These are phyloP conservation scores for Neostapfia colusana DNA, from an alignment of 176 grass and related monocot genomes.

Conservation along the genomic window DNA sequence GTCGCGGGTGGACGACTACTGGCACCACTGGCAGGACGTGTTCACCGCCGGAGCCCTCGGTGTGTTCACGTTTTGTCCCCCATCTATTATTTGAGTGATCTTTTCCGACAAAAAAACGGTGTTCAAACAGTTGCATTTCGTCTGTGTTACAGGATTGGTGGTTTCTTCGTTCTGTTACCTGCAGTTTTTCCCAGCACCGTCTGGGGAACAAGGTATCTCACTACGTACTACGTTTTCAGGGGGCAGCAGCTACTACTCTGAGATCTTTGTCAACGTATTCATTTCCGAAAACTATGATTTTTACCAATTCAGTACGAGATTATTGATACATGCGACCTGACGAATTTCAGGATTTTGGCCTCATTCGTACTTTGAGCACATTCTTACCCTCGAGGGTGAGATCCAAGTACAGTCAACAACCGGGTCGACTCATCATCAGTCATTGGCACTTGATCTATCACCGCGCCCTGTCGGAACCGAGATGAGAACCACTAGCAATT, in stretches of 20 bases:
- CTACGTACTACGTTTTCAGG: background rate
- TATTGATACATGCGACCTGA: background rate
- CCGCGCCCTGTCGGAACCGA: background rate
- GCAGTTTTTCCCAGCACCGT: slow-evolving; percentile 33
- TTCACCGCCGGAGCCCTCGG: background rate
- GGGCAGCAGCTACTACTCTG: background rate
- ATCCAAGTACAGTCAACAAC: background rate
- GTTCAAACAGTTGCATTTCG: background rate
- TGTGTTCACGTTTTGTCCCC: background rate
- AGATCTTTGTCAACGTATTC: background rate
- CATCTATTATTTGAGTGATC: background rate
- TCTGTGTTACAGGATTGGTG: slow-evolving; percentile 16
- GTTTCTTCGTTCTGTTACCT: slow-evolving; percentile 28
- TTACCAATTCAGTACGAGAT: no score
- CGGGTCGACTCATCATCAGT: background rate
- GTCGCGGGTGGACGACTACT: slow-evolving; percentile 51
- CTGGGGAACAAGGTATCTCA: slow-evolving; percentile 17
- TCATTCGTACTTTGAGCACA: slow-evolving; percentile 23
- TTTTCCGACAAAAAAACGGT: background rate
- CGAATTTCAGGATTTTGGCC: slow-evolving; percentile 18
- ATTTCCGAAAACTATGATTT: background rate
- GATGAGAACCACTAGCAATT: background rate
- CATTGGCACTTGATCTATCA: background rate
- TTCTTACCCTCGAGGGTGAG: background rate
- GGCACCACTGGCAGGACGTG: slow-evolving; percentile 64